A percentile compares a stretch with the other conserved stretches of the same genome.
Conservation (phyloP, 768 basidiomycete species). For the Cystoderma amianthinum region DNA sequence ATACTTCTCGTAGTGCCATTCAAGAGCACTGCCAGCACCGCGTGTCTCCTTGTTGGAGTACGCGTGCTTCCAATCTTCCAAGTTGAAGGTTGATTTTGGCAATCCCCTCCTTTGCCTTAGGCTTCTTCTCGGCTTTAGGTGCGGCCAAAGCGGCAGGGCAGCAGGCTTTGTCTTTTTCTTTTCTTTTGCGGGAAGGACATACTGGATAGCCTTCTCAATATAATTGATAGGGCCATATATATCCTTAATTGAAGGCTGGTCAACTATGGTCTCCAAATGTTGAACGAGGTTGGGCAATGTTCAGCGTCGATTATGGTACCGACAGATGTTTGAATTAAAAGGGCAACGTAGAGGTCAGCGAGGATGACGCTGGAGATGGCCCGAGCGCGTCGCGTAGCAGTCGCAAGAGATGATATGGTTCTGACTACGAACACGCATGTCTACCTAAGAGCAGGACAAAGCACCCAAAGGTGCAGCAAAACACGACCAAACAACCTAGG, state of each 20-base stretch:
- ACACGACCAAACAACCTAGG: too few species aligned
- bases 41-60: conserved; percentile 99
- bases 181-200: conserved; percentile 70
- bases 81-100: conserved; percentile 82
- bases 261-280: conserved; percentile 79
- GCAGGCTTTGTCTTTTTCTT: conserved; percentile 61
- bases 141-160: conserved; percentile 36
- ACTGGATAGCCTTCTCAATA: conserved; percentile 66
- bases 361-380: too few species aligned
- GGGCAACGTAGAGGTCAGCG: conserved; percentile 75
- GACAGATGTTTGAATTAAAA: conserved; percentile 47
- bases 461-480: too few species aligned
- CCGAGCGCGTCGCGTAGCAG: too few species aligned
- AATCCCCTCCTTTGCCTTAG: conserved; percentile 59
- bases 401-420: too few species aligned
- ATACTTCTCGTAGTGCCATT: conserved; percentile 97
- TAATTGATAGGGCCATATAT: conserved; percentile 57
- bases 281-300: conserved; percentile 76
- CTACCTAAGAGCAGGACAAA: too few species aligned
- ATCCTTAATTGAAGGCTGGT: conserved; percentile 71
- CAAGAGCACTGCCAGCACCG: conserved; percentile 70
- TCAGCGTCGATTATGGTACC: conserved; percentile 56
- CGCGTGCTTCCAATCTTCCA: conserved; percentile 95
- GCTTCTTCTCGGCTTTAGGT: conserved; percentile 59
- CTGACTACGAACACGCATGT: too few species aligned